Conservation (phyloP, 164 flowering plant genomes). For the Magnolia changhungtana region DNA sequence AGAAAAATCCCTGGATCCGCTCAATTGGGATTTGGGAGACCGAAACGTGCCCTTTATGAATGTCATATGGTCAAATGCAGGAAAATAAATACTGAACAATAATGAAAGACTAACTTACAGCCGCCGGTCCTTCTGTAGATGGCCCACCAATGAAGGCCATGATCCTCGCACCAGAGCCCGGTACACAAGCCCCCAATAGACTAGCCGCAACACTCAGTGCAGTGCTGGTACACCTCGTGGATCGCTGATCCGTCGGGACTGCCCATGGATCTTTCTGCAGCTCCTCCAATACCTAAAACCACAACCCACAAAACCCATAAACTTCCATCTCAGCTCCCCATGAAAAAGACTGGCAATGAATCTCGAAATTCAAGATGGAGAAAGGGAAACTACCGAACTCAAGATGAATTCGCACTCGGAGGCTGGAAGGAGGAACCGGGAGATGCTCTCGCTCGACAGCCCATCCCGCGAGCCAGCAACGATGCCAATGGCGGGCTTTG, state of each 20-base stretch:
- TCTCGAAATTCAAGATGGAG: background rate
- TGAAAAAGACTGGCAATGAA: background rate
- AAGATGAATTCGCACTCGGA: conserved; percentile 84
- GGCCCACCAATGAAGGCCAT: conserved; percentile 98
- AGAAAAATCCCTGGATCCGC: too few relatives aligned
- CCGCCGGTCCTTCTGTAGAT: conserved; percentile 83
- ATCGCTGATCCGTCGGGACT: conserved; percentile 66
- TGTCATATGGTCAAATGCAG: background rate
- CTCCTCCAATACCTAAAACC: conserved; percentile 77
- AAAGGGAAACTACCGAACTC: conserved; percentile 47
- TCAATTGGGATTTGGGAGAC: too few relatives aligned
- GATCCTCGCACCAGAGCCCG: conserved; percentile 92
- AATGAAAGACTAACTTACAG: conserved; percentile 51
- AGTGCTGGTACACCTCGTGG: conserved; percentile 85
- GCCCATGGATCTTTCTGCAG: conserved; percentile 93
- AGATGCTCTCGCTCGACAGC: conserved; percentile 62
- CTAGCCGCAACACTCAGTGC: conserved; percentile 82
- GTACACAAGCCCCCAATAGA: conserved; percentile 88
- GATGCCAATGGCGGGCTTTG: conserved; percentile 65
- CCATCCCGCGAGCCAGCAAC: conserved; percentile 86
- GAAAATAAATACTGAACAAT: background rate
- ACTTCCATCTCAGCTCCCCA: background rate
- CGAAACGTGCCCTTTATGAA: too few relatives aligned
- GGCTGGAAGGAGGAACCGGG: conserved; percentile 78
- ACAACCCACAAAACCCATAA: background rate